Base-by-base conservation (phyloP, 176 grass and related monocot genomes). In the Carex cristatella region DNA sequence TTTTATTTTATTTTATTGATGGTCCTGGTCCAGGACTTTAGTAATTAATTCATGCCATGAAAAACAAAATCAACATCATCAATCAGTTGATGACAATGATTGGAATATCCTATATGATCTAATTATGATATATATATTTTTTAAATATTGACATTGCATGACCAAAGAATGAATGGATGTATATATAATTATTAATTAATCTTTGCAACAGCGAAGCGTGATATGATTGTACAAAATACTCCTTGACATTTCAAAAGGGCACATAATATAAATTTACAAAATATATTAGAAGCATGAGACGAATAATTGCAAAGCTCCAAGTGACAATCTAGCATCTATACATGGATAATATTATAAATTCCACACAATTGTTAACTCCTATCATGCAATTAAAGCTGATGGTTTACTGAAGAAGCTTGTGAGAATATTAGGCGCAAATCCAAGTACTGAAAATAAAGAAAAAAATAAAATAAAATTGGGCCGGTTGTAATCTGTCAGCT, bases 1-100 rank as follows among this genome's bases (percentile, higher is more conserved):
- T 81, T 81, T 38, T 80, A 80, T 80, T 80, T 28, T 60, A 81
- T 81, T 81, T 10, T 61, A 62, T 32, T 10, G 7, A 14, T 81
- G 58, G 78, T 81, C 55, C 78, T 55, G 78, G 69, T n/a, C 32
- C 55, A 40, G 53, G 30, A 0, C 12, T 81, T 81, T 30, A 62
- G 5, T 62, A 81, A 31, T 81, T 61, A 42, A 75, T 75, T 75
- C 71, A 75, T 53, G n/a, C 30, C 11, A 75, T 75, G 18, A 72
- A 19, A 72, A 72, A 19, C 48, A 23, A 72, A 75, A 74, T 49
- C 70, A 48, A 27, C 44, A 61, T 61, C 5, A 63, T 63, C 61
- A 30, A 27, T 72, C 38, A 44, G 27, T 63, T 53, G 7, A 28
- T 75, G 71, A 75, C 40, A 75, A 51, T 75, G 46, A 75, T 53